phyloP scores from a whole-genome alignment of 164 flowering plant species.

The Chimonanthus salicifolius region DNA sequence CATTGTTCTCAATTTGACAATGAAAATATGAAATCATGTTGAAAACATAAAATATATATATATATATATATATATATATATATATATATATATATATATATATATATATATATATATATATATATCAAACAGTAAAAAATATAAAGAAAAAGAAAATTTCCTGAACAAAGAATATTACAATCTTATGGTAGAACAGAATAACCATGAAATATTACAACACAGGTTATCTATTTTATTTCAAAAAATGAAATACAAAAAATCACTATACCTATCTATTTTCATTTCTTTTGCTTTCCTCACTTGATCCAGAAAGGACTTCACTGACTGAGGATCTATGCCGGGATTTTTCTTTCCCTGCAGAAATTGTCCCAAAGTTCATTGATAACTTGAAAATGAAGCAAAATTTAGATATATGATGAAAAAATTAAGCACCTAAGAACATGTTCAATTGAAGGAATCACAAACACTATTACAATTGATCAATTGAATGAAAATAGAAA shows the following conservation, averaged over 20 bases:
- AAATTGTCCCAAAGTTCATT: neutral
- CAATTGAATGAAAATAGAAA: too few relatives aligned
- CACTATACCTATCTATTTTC: conserved; percentile 72
- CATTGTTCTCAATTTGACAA: neutral
- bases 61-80: too few relatives aligned
- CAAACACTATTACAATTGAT: too few relatives aligned
- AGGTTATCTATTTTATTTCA: neutral
- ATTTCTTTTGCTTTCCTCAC: conserved; percentile 77
- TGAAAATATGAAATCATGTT: neutral
- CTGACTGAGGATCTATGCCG: conserved; percentile 64
- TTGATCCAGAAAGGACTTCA: conserved; percentile 54
- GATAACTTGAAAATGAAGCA: neutral
- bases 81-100: too few relatives aligned
- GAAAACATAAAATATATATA: too few relatives aligned
- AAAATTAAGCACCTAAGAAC: too few relatives aligned
- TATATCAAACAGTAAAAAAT: too few relatives aligned
- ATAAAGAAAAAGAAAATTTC: neutral
- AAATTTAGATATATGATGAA: neutral
- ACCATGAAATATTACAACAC: too few relatives aligned
- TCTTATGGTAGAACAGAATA: neutral
- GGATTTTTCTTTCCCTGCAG: conserved; percentile 94
- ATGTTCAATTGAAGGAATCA: too few relatives aligned
- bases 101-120: too few relatives aligned
- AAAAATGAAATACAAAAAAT: neutral
- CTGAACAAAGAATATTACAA: neutral